A percentile compares a stretch with the other conserved stretches of the same genome.
These are phyloP conservation scores for Saccharomycopsis crataegensis DNA, from an alignment of 1,139 yeast genomes.

Conservation along the genomic window DNA sequence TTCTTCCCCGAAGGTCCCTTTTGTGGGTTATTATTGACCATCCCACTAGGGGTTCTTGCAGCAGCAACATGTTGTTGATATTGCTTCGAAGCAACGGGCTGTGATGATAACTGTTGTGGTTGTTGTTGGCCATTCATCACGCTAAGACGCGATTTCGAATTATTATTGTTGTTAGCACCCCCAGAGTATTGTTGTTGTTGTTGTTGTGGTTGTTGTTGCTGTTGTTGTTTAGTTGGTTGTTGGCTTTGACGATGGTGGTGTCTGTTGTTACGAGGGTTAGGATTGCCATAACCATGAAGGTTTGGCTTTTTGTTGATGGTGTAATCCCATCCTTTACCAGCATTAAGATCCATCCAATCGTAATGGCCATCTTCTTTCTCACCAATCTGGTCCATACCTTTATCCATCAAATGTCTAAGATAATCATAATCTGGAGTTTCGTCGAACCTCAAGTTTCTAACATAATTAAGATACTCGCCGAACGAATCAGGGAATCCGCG, in stretches of 20 bases:
- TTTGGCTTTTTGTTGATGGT: slow-evolving; percentile 78
- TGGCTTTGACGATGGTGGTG: slow-evolving; percentile 30
- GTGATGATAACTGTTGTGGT: slow-evolving; percentile 13
- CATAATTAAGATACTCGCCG: slow-evolving; percentile 78
- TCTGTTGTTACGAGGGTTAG: slow-evolving; percentile 44
- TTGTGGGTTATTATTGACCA: too few relatives aligned
- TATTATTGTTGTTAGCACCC: slow-evolving; percentile 10
- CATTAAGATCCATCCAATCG: slow-evolving; percentile 92
- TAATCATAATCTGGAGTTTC: slow-evolving; percentile 94
- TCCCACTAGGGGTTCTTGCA: too few relatives aligned
- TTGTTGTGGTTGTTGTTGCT: slow-evolving; percentile 19
- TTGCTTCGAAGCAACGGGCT: slow-evolving; percentile 16
- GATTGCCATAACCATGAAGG: slow-evolving; percentile 83
- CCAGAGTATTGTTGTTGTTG: too few relatives aligned
- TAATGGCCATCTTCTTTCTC: slow-evolving; percentile 78
- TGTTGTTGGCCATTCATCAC: slow-evolving; percentile 16
- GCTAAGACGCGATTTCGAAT: slow-evolving; percentile 24
- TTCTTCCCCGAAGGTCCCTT: neutral
- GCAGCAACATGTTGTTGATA: neutral
- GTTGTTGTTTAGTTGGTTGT: slow-evolving; percentile 20
- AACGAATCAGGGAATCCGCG: slow-evolving; percentile 78
- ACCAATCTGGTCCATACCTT: slow-evolving; percentile 63
- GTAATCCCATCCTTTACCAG: slow-evolving; percentile 90
- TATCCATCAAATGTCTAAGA: slow-evolving; percentile 66
- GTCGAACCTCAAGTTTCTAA: slow-evolving; percentile 76